Evolutionary conservation across 441 rosid genomes (phyloP), one percentile per base, ranked within the genome.

Genomic region (Gossypium lobatum): DNA sequence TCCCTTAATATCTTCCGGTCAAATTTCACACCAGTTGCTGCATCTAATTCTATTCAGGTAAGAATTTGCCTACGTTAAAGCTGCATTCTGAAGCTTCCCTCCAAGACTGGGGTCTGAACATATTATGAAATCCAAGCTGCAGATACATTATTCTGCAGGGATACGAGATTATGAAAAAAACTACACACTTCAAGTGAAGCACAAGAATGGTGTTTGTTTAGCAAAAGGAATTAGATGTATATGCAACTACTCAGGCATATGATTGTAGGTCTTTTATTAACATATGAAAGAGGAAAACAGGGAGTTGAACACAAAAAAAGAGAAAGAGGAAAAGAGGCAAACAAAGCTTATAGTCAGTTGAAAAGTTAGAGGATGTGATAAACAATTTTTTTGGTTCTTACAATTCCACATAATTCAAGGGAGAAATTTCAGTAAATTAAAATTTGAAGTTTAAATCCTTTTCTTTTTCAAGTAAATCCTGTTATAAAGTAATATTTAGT

Each of bases 1-100:
- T 25, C 75, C 81, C 87, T 53, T 85, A 68, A 84, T 54, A 28
- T 53, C 58, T 21, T 46, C 25, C 20, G 54, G 26, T 64, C 25
- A 13, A 5, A 25, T 2, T 26, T 73, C 50, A 52, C 64, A n/a
- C 23, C 34, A 16, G 74, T 73, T 68, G 71, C 75, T 74, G 79
- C 70, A 71, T 52, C 76, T 72, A 31, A 72, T 75, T 69, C 67
- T 79, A 37, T 55, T 42, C 52, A 23, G 50, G 57, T 46, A 16
- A 62, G 68, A 73, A 57, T 23, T 20, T 31, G 42, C 17, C 72
- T 50, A 18, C 67, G 70, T 28, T 62, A 57, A 57, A 73, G 39
- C 73, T 71, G 58, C 34, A 16, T 75, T 67, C 57, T 2, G 20
- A 28, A 74, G 74, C 64, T 57, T 68, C 46, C 52, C 20, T 0